Evolutionary conservation across 1,284 basidiomycete genomes (phyloP).

Genomic region (Moesziomyces sp.): DNA sequence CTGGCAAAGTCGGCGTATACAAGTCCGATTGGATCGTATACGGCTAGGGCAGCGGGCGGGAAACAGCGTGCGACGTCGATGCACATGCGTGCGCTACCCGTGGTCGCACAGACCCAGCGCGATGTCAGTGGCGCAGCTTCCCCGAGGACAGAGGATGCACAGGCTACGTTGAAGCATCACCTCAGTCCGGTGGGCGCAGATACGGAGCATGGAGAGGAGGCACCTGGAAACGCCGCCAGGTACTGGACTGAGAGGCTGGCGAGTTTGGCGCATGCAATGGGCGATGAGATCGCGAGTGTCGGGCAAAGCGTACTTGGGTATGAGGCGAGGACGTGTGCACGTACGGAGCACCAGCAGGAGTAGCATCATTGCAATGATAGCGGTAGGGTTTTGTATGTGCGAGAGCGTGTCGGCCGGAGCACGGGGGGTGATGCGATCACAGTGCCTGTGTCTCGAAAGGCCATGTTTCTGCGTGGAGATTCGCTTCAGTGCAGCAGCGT

Average conservation of each 20-base stretch:
- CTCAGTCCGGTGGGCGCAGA: neutral
- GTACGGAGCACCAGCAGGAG: too few species aligned
- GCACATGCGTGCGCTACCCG: conserved; percentile 15
- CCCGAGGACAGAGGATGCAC: conserved; percentile 28
- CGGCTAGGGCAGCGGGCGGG: conserved; percentile 6
- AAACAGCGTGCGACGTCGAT: conserved; percentile 33
- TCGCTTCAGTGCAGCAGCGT: too few species aligned
- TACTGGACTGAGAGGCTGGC: conserved; percentile 45
- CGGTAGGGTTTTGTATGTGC: too few species aligned
- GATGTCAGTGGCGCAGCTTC: conserved; percentile 33
- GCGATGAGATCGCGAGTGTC: conserved; percentile 26
- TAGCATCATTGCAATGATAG: too few species aligned
- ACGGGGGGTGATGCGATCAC: too few species aligned
- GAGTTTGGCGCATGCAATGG: conserved; percentile 38
- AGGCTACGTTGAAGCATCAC: conserved; percentile 24
- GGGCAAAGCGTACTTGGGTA: neutral
- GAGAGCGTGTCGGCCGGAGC: too few species aligned
- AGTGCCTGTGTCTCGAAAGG: too few species aligned
- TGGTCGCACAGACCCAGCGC: conserved; percentile 24
- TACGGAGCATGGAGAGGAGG: conserved; percentile 10
- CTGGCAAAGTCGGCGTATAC: conserved; percentile 12
- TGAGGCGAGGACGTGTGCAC: too few species aligned
- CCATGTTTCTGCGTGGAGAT: too few species aligned
- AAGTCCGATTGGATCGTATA: conserved; percentile 36
- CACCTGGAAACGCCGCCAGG: conserved; percentile 10